phyloP scores from a whole-genome alignment of 2,329 filamentous ascomycete genomes.

The Phaeophleospora eucalypticola region DNA sequence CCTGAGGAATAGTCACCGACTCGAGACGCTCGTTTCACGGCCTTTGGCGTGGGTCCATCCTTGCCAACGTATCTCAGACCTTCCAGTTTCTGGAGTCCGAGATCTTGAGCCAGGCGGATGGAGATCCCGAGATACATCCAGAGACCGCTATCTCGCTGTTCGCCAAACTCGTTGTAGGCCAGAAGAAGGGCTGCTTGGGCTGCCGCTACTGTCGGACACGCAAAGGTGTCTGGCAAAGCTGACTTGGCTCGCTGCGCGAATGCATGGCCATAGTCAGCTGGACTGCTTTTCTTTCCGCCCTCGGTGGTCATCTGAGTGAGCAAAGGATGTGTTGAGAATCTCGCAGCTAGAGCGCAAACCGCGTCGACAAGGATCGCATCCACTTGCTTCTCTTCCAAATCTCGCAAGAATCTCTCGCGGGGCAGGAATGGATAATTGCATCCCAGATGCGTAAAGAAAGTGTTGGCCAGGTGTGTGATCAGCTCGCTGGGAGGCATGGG shows the following conservation, averaged over 20 bases:
- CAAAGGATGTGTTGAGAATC: conserved; percentile 65
- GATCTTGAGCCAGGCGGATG: conserved; percentile 75
- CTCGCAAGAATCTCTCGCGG: conserved; percentile 65
- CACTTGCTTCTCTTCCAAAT: conserved; percentile 74
- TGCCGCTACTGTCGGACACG: conserved; percentile 75
- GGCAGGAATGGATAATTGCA: conserved; percentile 83
- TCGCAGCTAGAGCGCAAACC: conserved; percentile 74
- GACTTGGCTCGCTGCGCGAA: conserved; percentile 80
- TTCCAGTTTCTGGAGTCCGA: conserved; percentile 77
- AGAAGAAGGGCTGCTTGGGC: conserved; percentile 80
- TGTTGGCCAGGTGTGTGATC: conserved; percentile 71
- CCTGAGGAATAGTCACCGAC: not conserved
- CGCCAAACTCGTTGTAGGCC: conserved; percentile 85
- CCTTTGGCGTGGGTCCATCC: conserved; percentile 53
- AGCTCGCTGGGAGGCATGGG: conserved; percentile 66
- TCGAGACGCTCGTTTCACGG: conserved; percentile 40
- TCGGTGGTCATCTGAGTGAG: conserved; percentile 41
- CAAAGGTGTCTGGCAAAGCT: conserved; percentile 77
- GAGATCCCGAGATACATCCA: conserved; percentile 93
- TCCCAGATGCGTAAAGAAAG: conserved; percentile 76
- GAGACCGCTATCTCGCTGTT: conserved; percentile 79
- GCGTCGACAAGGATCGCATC: conserved; percentile 84
- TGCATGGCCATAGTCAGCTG: conserved; percentile 67
- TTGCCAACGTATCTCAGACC: conserved; percentile 60
- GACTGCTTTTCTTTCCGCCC: conserved; percentile 41